Conservation (phyloP, 306 rosid genomes). For the Styphnolobium japonicum region DNA sequence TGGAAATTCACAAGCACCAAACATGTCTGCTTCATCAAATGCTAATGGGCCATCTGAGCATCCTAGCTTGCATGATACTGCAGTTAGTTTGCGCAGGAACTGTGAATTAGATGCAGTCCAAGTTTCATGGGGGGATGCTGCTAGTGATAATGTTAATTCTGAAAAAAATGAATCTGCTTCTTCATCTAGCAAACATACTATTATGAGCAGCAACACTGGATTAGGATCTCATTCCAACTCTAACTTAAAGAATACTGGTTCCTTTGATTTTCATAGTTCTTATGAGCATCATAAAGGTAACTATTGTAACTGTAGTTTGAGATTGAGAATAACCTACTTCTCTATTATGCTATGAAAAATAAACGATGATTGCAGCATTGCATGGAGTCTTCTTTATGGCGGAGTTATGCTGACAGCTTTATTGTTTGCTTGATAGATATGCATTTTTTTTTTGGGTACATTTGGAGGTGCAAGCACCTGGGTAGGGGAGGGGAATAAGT, state of each 20-base stretch:
- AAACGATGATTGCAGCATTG: not conserved
- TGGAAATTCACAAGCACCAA: constrained; percentile 12
- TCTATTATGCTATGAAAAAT: not conserved
- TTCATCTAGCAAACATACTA: constrained; percentile 29
- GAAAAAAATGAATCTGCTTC: constrained; percentile 30
- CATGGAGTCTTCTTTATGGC: not conserved
- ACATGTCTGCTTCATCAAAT: constrained; percentile 27
- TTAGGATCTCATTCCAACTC: constrained; percentile 27
- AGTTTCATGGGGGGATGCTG: constrained; percentile 27
- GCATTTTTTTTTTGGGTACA: too few species aligned
- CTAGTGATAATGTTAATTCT: constrained; percentile 20
- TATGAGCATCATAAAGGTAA: constrained; percentile 44
- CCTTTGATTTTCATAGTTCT: constrained; percentile 13
- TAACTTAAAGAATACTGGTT: constrained; percentile 28
- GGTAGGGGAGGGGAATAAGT: too few species aligned
- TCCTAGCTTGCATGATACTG: constrained; percentile 24
- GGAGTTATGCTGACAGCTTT: not conserved
- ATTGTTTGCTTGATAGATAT: not conserved
- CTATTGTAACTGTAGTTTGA: constrained; percentile 3
- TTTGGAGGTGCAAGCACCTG: too few species aligned
- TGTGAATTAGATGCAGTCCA: constrained; percentile 30
- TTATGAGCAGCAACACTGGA: constrained; percentile 12
- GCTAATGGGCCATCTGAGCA: constrained; percentile 19
- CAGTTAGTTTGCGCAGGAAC: constrained; percentile 29
- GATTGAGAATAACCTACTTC: not conserved